A percentile compares a stretch with the other conserved stretches of the same genome.
phyloP scores from a whole-genome alignment of 148 eudicot genomes.

The Amaranthus cruentus region DNA sequence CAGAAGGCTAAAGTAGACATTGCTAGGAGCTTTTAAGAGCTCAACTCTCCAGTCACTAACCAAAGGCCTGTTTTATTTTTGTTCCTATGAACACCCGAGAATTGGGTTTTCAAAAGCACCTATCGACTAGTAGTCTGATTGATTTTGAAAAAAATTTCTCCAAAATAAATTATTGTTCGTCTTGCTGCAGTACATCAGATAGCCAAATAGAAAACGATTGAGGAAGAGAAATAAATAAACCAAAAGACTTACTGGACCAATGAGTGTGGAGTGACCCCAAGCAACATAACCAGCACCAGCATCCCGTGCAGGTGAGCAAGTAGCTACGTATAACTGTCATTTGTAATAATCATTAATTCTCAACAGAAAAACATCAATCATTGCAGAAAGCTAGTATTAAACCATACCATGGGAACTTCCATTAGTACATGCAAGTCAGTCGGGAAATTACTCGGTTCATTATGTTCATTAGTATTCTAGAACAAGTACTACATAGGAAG shows the following conservation, averaged over 20 bases:
- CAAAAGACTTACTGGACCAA: slow-evolving; percentile 74
- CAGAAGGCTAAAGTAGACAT: too few species aligned
- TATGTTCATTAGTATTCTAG: background rate
- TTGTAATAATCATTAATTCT: slow-evolving; percentile 5
- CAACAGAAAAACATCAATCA: background rate
- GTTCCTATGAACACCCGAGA: too few species aligned
- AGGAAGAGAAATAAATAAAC: background rate
- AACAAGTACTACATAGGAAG: background rate
- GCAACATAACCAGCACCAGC: slow-evolving; percentile 78
- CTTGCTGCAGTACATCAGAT: background rate
- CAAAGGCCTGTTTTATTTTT: too few species aligned
- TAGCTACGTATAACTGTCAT: slow-evolving; percentile 75
- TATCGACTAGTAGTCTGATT: too few species aligned
- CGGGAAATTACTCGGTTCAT: background rate
- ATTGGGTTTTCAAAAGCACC: background rate
- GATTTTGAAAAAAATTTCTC: background rate
- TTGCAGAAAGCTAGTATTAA: background rate
- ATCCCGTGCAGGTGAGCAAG: slow-evolving; percentile 94
- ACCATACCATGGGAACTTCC: background rate
- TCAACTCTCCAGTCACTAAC: too few species aligned
- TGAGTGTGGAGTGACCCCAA: slow-evolving; percentile 93
- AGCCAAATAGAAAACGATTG: too few species aligned
- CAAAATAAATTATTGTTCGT: background rate
- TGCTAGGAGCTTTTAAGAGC: too few species aligned
- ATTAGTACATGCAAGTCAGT: background rate